Evolutionary conservation across 1,284 basidiomycete species (phyloP).

Genomic region (Malassezia sp.): DNA sequence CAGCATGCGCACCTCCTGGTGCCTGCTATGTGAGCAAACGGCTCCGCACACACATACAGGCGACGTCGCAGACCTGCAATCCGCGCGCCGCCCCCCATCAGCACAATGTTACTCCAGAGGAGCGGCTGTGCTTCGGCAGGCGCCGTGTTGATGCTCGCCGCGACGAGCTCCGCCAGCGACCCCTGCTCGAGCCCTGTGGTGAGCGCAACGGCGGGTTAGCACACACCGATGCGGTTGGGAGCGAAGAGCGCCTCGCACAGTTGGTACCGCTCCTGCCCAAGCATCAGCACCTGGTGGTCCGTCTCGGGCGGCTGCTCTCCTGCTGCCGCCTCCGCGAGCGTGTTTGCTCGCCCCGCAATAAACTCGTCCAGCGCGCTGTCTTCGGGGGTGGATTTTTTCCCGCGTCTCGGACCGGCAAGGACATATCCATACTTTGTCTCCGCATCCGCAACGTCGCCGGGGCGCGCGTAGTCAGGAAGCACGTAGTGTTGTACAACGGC

Average conservation of each 20-base stretch:
- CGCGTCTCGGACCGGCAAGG: slow-evolving; percentile 10
- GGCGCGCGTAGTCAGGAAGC: slow-evolving; percentile 68
- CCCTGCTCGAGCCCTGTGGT: slow-evolving; percentile 63
- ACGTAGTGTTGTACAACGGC: slow-evolving; percentile 73
- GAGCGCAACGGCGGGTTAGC: background rate
- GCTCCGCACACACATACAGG: slow-evolving; percentile 51
- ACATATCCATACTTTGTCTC: slow-evolving; percentile 21
- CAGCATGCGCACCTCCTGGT: slow-evolving; percentile 20
- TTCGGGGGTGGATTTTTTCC: slow-evolving; percentile 5
- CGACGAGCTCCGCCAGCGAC: slow-evolving; percentile 65
- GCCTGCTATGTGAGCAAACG: background rate
- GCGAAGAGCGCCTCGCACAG: slow-evolving; percentile 79
- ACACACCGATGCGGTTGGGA: slow-evolving; percentile 72
- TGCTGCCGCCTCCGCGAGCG: background rate
- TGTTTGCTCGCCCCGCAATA: slow-evolving; percentile 17
- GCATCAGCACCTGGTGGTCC: slow-evolving; percentile 67
- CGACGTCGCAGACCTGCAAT: slow-evolving; percentile 63
- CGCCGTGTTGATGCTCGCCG: slow-evolving; percentile 59
- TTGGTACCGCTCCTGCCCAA: slow-evolving; percentile 79
- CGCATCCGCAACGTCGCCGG: slow-evolving; percentile 11
- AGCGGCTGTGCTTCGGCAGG: slow-evolving; percentile 65
- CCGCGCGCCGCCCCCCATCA: slow-evolving; percentile 70
- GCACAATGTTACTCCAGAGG: slow-evolving; percentile 84
- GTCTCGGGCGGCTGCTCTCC: slow-evolving; percentile 20
- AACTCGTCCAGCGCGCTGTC: slow-evolving; percentile 20